A percentile compares a stretch with the other conserved stretches of the same genome.
Conservation (phyloP, 768 basidiomycete genomes). For the Nidularia sp. region DNA sequence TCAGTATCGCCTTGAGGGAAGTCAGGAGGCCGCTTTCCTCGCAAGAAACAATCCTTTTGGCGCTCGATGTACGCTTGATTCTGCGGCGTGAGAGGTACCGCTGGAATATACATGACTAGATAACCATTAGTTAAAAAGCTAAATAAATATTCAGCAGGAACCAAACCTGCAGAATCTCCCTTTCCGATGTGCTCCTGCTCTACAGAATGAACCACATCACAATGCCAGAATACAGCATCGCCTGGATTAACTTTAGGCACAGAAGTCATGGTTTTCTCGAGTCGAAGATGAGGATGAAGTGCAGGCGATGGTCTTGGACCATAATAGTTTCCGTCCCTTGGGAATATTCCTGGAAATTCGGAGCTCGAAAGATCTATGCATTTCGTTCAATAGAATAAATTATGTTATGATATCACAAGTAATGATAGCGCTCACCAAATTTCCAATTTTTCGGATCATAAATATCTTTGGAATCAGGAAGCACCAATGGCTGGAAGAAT, state of each 20-base stretch:
- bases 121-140: not conserved
- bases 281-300: constrained; percentile 64
- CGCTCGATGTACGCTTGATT: constrained; percentile 58
- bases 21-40: constrained; percentile 65
- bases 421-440: constrained; percentile 27
- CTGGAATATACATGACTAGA: constrained; percentile 75
- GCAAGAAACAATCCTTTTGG: constrained; percentile 61
- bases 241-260: constrained; percentile 71
- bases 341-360: constrained; percentile 50
- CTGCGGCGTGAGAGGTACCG: constrained; percentile 60
- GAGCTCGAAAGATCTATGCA: constrained; percentile 37
- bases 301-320: constrained; percentile 47
- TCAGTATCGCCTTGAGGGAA: constrained; percentile 48
- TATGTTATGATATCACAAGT: not conserved
- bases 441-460: constrained; percentile 51
- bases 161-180: constrained; percentile 49
- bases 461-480: constrained; percentile 34
- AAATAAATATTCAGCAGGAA: too few relatives aligned
- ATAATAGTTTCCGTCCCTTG: constrained; percentile 29
- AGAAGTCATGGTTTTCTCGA: constrained; percentile 64
- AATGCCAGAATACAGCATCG: constrained; percentile 80
- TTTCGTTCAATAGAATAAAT: too few relatives aligned
- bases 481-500: constrained; percentile 59
- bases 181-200: constrained; percentile 49
- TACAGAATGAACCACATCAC: constrained; percentile 48